Evolutionary conservation across 371 early-diverging fungal species (phyloP).

Genomic region (Mucor lusitanicus): DNA sequence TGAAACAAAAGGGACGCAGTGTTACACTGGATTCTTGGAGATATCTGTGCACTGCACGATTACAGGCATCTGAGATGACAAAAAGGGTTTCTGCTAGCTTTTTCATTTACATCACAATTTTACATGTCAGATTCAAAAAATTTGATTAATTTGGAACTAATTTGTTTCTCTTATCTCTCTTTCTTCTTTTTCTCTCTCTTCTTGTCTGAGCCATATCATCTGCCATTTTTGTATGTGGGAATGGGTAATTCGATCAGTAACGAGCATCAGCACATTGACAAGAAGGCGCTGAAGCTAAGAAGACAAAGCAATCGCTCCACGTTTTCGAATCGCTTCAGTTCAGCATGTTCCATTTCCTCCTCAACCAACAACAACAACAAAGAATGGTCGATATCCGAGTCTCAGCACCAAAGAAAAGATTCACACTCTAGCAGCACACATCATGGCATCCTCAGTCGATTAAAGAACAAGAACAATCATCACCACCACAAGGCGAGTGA

Average conservation of each 20-base stretch:
- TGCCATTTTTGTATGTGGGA: neutral
- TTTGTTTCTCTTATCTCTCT: neutral
- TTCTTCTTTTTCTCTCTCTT: neutral
- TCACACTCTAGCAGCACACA: neutral
- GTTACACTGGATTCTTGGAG: neutral
- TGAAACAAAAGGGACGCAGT: neutral
- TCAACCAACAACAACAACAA: neutral
- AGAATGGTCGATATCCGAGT: neutral
- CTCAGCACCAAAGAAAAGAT: neutral
- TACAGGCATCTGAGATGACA: neutral
- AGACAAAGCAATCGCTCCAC: neutral
- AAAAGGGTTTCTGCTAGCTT: neutral
- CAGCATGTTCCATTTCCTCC: neutral
- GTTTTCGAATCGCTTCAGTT: neutral
- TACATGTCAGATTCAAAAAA: neutral
- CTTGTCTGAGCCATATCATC: too few relatives aligned
- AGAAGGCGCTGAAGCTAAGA: neutral
- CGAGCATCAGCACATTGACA: neutral
- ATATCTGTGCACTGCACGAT: neutral
- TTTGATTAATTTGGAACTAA: neutral
- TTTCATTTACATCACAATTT: neutral
- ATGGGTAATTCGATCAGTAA: neutral
- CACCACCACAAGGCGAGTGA: neutral
- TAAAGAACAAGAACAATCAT: constrained; percentile 1
- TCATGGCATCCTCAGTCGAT: neutral